Conservation (phyloP, 345 rosid genomes). For the Arabis alpina region DNA sequence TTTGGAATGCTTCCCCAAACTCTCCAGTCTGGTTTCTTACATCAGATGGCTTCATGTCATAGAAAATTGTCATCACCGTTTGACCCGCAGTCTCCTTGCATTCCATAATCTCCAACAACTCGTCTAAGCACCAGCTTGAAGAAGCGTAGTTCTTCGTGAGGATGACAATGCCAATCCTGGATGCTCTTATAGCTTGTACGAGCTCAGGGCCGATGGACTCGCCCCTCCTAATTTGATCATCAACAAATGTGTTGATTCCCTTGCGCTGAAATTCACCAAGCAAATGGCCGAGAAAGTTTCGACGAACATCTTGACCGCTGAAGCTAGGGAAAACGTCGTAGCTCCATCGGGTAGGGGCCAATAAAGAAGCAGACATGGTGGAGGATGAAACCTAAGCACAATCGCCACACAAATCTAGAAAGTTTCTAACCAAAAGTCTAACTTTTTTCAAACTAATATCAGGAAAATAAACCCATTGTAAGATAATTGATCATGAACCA, state of each 20-base stretch:
- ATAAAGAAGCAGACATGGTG: slow-evolving; percentile 6
- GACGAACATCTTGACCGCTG: neutral
- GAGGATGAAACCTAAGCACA: neutral
- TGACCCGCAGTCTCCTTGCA: neutral
- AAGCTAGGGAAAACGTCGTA: slow-evolving; percentile 23
- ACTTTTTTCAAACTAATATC: neutral
- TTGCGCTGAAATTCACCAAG: neutral
- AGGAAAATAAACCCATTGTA: neutral
- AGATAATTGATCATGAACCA: neutral
- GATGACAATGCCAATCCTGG: slow-evolving; percentile 3
- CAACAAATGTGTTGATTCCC: neutral
- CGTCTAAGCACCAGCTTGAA: slow-evolving; percentile 3
- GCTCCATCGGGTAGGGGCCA: neutral
- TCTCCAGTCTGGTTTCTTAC: slow-evolving; percentile 12
- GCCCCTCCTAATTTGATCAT: neutral
- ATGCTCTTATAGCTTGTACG: neutral
- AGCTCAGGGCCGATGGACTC: neutral
- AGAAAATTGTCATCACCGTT: slow-evolving; percentile 8
- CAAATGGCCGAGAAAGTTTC: slow-evolving; percentile 3
- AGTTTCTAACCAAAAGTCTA: neutral
- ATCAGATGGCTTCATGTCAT: slow-evolving; percentile 4
- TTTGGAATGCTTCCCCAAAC: neutral
- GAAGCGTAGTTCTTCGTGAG: slow-evolving; percentile 12
- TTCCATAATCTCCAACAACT: neutral
- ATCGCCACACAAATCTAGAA: neutral